Percentiles rank a stretch among this genome's conserved stretches.
phyloP scores from a whole-genome alignment of 1,139 yeast species.

The Debaryomyces nepalensis region DNA sequence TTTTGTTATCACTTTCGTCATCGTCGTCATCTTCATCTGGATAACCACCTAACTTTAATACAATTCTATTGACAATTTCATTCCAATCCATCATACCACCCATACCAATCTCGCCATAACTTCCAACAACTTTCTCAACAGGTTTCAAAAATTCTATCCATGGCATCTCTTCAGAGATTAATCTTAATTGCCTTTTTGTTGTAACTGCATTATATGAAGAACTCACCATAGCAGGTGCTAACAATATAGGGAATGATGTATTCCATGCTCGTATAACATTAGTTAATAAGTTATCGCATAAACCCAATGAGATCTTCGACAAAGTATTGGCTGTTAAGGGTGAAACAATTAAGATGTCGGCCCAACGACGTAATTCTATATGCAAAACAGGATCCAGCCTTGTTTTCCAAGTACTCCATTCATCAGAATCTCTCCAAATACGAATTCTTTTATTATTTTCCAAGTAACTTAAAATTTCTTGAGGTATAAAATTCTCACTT shows the following conservation, averaged over 20 bases:
- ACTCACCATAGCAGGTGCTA: conserved; percentile 95
- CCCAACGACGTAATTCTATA: conserved; percentile 94
- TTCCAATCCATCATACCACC: conserved; percentile 92
- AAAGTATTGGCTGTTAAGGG: conserved; percentile 91
- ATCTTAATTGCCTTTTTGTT: conserved; percentile 77
- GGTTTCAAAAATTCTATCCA: conserved; percentile 91
- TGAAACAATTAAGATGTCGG: conserved; percentile 85
- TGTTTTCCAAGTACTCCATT: conserved; percentile 86
- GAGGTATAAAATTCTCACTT: conserved; percentile 79
- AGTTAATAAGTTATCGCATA: conserved; percentile 86
- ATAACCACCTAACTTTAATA: conserved; percentile 83
- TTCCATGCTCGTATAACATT: conserved; percentile 94
- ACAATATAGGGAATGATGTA: conserved; percentile 78
- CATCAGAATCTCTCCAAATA: conserved; percentile 89
- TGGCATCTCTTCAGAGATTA: conserved; percentile 84
- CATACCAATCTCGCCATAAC: conserved; percentile 95
- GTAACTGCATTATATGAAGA: conserved; percentile 87
- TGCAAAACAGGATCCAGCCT: conserved; percentile 92
- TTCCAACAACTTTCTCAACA: conserved; percentile 88
- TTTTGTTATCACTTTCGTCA: conserved; percentile 58
- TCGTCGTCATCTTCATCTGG: conserved; percentile 87
- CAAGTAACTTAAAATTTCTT: conserved; percentile 49
- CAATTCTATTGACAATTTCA: conserved; percentile 86
- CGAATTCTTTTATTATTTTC: conserved; percentile 52
- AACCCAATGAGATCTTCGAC: conserved; percentile 86